Evolutionary conservation across 2,329 filamentous ascomycete genomes (phyloP).

Genomic region (Metarhizium guizhouense): DNA sequence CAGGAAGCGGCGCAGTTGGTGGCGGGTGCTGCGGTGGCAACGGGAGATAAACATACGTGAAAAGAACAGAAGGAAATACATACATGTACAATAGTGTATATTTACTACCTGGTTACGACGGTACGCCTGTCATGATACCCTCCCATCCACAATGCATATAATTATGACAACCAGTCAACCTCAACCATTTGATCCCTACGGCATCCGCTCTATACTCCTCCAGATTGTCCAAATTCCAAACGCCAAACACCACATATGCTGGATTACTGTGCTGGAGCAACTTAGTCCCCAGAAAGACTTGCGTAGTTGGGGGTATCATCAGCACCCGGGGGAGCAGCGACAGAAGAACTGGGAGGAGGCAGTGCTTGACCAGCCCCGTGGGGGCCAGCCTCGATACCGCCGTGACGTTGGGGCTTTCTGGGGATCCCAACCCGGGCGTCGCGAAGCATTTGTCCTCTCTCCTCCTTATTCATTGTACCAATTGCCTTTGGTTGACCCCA

Average conservation of each 20-base stretch:
- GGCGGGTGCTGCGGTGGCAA: conserved; percentile 21
- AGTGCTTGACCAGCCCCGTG: conserved; percentile 18
- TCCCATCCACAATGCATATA: not conserved
- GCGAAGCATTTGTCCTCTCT: conserved; percentile 70
- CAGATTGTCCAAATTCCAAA: conserved; percentile 8
- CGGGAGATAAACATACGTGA: not conserved
- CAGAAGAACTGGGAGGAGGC: conserved; percentile 20
- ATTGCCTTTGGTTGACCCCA: conserved; percentile 92
- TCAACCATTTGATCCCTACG: not conserved
- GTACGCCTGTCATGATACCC: conserved; percentile 13
- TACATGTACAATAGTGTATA: conserved; percentile 9
- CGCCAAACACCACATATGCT: conserved; percentile 19
- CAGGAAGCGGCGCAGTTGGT: conserved; percentile 26
- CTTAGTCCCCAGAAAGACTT: conserved; percentile 72
- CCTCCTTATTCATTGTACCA: conserved; percentile 82
- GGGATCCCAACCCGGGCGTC: conserved; percentile 48
- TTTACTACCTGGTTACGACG: conserved; percentile 3
- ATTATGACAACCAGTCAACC: not conserved
- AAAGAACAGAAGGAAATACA: conserved; percentile 11
- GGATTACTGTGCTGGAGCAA: conserved; percentile 6
- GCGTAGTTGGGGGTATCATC: conserved; percentile 70
- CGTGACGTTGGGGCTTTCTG: conserved; percentile 13
- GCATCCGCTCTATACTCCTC: conserved; percentile 3
- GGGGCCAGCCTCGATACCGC: conserved; percentile 25
- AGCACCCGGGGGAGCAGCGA: conserved; percentile 72